phyloP scores from a whole-genome alignment of 495 filamentous ascomycete species.

The Hyaloscypha variabilis region DNA sequence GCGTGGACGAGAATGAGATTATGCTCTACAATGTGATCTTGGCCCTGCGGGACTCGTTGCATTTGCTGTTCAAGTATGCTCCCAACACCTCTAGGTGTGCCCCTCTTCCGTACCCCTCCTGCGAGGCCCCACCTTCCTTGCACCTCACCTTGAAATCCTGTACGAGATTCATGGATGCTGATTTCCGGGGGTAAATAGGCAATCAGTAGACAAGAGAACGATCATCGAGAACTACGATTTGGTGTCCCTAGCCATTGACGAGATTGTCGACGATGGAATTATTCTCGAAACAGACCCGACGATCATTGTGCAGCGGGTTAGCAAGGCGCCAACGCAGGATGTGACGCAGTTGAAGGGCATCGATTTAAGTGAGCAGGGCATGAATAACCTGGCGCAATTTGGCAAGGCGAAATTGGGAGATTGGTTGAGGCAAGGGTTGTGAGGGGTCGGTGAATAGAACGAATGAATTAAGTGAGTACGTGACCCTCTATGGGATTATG shows the following conservation, averaged over 20 bases:
- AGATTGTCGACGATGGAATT: slow-evolving; percentile 95
- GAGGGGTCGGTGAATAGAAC: slow-evolving; percentile 1
- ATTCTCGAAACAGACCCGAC: slow-evolving; percentile 96
- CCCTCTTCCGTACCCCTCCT: not conserved
- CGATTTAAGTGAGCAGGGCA: slow-evolving; percentile 93
- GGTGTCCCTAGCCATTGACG: slow-evolving; percentile 89
- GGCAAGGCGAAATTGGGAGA: slow-evolving; percentile 91
- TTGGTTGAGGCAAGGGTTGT: slow-evolving; percentile 73
- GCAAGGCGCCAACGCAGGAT: slow-evolving; percentile 89
- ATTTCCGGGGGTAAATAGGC: no score
- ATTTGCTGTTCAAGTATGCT: slow-evolving; percentile 87
- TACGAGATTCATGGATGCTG: no score
- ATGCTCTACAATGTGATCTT: slow-evolving; percentile 92
- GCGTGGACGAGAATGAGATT: slow-evolving; percentile 94
- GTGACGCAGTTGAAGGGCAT: slow-evolving; percentile 85
- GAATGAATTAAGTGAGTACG: no score
- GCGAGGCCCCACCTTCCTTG: no score
- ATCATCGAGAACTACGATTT: slow-evolving; percentile 98
- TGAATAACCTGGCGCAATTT: slow-evolving; percentile 94
- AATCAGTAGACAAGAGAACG: slow-evolving; percentile 94
- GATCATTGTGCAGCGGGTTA: slow-evolving; percentile 86
- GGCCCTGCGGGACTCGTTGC: slow-evolving; percentile 84
- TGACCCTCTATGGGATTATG: not conserved
- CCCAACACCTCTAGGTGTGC: not conserved
- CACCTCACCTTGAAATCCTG: no score